Percentiles rank a stretch among this genome's conserved stretches.
Conservation (phyloP, 768 basidiomycete genomes). For the Leccinum disarticulatum region DNA sequence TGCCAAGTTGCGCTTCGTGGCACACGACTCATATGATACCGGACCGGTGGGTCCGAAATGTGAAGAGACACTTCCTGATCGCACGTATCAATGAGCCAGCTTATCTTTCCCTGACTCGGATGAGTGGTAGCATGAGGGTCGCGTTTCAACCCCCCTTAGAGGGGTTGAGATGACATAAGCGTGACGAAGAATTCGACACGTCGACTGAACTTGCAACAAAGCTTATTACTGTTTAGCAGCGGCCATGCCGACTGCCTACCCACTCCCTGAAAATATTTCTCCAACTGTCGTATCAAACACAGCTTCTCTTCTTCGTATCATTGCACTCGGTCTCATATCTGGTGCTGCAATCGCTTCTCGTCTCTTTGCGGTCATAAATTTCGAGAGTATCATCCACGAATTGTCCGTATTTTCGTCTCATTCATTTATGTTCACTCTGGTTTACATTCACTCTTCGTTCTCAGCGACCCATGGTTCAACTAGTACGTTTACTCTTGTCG, state of each 20-base stretch:
- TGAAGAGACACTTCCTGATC: background rate
- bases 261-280: slow-evolving; percentile 69
- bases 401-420: slow-evolving; percentile 60
- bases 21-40: background rate
- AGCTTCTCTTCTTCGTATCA: slow-evolving; percentile 86
- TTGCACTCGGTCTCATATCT: slow-evolving; percentile 88
- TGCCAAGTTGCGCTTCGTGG: background rate
- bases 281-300: slow-evolving; percentile 79
- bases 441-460: background rate
- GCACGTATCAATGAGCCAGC: background rate
- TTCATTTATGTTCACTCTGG: background rate
- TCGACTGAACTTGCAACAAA: background rate
- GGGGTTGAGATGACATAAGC: slow-evolving; percentile 19
- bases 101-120: background rate
- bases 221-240: slow-evolving; percentile 15
- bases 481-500: slow-evolving; percentile 59
- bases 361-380: slow-evolving; percentile 95
- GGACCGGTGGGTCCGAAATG: background rate
- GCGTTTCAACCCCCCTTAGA: slow-evolving; percentile 7
- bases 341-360: slow-evolving; percentile 94
- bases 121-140: background rate
- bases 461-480: slow-evolving; percentile 98
- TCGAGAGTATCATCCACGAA: slow-evolving; percentile 99
- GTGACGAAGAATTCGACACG: slow-evolving; percentile 18
- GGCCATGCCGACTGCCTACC: slow-evolving; percentile 74